These are phyloP conservation scores for Quercus parvula DNA, from an alignment of 306 rosid genomes.

Conservation along the genomic window DNA sequence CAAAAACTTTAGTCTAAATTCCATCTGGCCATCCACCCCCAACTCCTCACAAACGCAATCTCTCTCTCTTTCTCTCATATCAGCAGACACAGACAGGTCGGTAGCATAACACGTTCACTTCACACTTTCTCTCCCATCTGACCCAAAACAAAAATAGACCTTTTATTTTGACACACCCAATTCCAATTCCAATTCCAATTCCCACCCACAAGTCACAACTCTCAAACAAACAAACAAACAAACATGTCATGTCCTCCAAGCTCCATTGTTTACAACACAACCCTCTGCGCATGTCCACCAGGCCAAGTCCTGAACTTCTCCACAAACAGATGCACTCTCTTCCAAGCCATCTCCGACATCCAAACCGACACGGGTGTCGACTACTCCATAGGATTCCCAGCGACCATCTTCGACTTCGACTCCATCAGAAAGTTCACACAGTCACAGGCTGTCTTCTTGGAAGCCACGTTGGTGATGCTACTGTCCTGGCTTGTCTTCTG, in stretches of 20 bases:
- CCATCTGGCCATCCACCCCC: too few species aligned
- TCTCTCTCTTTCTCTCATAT: too few species aligned
- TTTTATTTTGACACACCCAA: too few species aligned
- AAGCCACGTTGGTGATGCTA: slow-evolving; percentile 71
- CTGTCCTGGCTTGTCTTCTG: slow-evolving; percentile 79
- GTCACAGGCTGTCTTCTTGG: slow-evolving; percentile 95
- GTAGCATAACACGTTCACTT: too few species aligned
- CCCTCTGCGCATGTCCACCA: slow-evolving; percentile 71
- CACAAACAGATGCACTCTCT: slow-evolving; percentile 43
- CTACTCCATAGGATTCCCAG: slow-evolving; percentile 52
- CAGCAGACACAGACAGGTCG: too few species aligned
- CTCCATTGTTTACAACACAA: slow-evolving; percentile 61
- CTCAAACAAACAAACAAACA: too few species aligned
- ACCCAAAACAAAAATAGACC: too few species aligned
- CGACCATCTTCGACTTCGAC: slow-evolving; percentile 60
- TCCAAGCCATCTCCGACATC: slow-evolving; percentile 40
- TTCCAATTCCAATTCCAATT: too few species aligned
- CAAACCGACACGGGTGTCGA: slow-evolving; percentile 46
- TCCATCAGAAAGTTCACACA: slow-evolving; percentile 81
- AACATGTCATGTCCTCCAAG: slow-evolving; percentile 66
- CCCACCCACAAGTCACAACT: too few species aligned
- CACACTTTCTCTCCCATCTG: too few species aligned
- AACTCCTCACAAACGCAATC: too few species aligned
- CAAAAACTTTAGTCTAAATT: too few species aligned
- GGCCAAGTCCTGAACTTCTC: slow-evolving; percentile 49